Evolutionary conservation across 2,329 filamentous ascomycete genomes (phyloP), one percentile per base, ranked within the genome.

Genomic region (Herpotrichia juniperi): DNA sequence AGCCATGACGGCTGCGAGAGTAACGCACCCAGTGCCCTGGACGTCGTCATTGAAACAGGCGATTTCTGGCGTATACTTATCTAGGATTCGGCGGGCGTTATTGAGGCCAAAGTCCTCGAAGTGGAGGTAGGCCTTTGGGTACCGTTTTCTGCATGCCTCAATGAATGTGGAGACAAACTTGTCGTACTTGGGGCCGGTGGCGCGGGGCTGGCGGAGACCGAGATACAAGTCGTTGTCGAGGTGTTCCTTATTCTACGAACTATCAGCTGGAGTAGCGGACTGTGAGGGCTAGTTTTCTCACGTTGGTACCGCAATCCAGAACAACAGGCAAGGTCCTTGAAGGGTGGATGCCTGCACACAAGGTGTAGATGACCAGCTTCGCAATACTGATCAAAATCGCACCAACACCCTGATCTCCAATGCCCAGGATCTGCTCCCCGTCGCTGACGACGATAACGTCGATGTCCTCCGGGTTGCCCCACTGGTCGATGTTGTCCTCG

Each of bases 1-100:
- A 0, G 91, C 85, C 78, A 91, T 86, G 56, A 96, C 87, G 1
- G 89, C 91, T 0, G 91, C 91, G 0, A 96, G 81, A 0, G 92
- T 93, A 1, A 96, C 91, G 53, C 90, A 93, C 0, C 91, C 92
- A 0, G 92, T 96, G 1, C 91, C 92, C 71, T 96, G 91, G 0
- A 96, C 87, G 69, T 96, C 91, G 52, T 96, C 92, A 64, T 96
- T 96, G 79, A 96, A 96, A 71, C 91, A 96, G 0, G 91, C 81
- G 7, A 93, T 87, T 44, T 88, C 67, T 0, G 87, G 81, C 1
- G 87, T 83, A 63, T 94, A 96, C 30, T 80, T 83, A 53, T 96
- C 89, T 1, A 96, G 79, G 2, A 96, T 83, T 3, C 89, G 83
- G 25, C 89, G 81, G 0, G 90, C 89, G 64, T 96, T 96, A 1